Base-by-base conservation (phyloP, 1,284 basidiomycete genomes). In the Phellinidium pouzarii region DNA sequence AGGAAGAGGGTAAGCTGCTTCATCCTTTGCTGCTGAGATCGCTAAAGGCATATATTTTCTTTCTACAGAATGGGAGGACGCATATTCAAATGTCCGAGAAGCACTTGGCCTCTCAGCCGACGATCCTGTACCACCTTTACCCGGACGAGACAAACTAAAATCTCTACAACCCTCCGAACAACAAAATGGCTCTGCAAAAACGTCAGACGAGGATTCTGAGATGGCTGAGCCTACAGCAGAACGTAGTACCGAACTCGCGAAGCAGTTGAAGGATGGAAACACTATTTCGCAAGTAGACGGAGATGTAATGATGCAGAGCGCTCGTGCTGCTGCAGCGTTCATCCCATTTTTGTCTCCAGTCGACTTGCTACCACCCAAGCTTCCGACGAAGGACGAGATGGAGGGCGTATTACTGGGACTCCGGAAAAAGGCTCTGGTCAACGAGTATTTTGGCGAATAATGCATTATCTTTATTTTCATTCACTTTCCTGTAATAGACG, bases 361-460 rank as follows among this genome's bases (percentile, higher is more conserved):
- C 53, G 78, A 84, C 58, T 72, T 96, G 11, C 65, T 87, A 53
- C 79, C 84, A 31, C 93, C 91, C 0, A 82, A 79, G 61, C 68
- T 94, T 67, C 85, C 90, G 2, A 81, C 77, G 1, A 73, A 77
- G 45, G 78, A 82, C 49, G 89, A 94, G 69, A 87, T 93, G 80
- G 91, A 93, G 64, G 68, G 70, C 27, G 79, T 87, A 20, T 66
- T 97, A 51, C 75, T 97, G 52, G 79, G 78, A 37, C 71, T 92
- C 59, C 75, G 89, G 64, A 96, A 96, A 72, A 76, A 82, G 66
- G 85, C 86, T 14, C 67, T 96, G 48, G 79, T 94, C 53, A 86
- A 91, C 59, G 91, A 95, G 71, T 88, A 87, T 65, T 77, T 80
- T 57, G 79, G 78, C 27, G 63, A 62, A 42, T 51, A 19, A 41